Conservation (phyloP, 345 rosid species). For the Gossypium herbaceum region DNA sequence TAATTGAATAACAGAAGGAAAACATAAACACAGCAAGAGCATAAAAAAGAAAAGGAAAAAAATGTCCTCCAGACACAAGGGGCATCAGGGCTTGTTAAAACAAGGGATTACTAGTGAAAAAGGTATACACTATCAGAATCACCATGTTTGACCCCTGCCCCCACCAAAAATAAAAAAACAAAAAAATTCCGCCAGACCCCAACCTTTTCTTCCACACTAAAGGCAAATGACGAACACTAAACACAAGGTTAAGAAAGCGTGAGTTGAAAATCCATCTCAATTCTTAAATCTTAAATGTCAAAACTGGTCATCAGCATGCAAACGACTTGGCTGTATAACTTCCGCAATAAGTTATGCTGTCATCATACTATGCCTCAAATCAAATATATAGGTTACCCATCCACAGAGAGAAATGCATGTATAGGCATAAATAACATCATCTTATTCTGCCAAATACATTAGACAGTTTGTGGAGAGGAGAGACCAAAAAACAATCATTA, state of each 20-base stretch:
- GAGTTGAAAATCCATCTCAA: neutral
- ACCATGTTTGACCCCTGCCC: neutral
- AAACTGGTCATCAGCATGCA: neutral
- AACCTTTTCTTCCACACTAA: neutral
- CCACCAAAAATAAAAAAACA: neutral
- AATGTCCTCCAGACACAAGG: neutral
- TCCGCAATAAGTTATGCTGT: neutral
- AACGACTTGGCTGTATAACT: neutral
- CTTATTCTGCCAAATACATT: neutral
- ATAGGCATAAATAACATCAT: no score
- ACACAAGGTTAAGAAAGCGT: neutral
- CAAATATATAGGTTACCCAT: neutral
- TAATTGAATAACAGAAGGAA: conserved; percentile 3
- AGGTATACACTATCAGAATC: neutral
- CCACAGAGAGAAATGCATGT: neutral
- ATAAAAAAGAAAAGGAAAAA: no score
- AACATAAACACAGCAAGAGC: neutral
- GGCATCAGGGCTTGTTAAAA: neutral
- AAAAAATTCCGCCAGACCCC: neutral
- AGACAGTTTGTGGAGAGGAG: neutral
- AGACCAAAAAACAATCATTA: neutral
- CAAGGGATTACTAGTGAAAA: neutral
- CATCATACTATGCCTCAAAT: neutral
- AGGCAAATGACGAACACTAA: neutral
- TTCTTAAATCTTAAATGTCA: neutral